Conservation (phyloP, 176 grass and related monocot genomes). For the Triticum timopheevii region DNA sequence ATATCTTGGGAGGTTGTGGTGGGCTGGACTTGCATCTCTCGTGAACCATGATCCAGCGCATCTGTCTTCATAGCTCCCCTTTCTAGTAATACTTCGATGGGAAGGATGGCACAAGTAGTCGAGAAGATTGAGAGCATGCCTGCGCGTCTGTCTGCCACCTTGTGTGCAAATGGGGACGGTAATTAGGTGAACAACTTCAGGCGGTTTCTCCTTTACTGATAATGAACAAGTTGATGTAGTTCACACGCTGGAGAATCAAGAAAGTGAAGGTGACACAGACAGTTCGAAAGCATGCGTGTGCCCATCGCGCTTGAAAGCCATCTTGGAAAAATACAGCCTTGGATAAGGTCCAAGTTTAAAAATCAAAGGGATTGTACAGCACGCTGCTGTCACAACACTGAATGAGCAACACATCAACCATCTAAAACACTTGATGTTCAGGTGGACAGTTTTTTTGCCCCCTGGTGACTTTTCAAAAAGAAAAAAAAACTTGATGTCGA, state of each 20-base stretch:
- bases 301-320: neutral
- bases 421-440: too few relatives aligned
- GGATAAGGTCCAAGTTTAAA: neutral
- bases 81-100: neutral
- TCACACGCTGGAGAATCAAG: neutral
- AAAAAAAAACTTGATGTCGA: too few relatives aligned
- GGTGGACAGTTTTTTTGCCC: too few relatives aligned
- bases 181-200: slow-evolving; percentile 19
- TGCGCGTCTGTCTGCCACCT: neutral
- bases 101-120: neutral
- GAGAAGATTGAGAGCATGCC: neutral
- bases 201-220: neutral
- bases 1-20: neutral
- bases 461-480: too few relatives aligned
- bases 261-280: neutral
- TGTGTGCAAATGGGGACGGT: neutral
- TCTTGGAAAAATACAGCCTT: neutral
- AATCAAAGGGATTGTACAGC: neutral
- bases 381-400: neutral
- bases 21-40: slow-evolving; percentile 24
- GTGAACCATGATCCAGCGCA: slow-evolving; percentile 12
- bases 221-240: slow-evolving; percentile 1
- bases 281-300: neutral
- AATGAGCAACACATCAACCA: neutral
- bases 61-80: neutral